These are phyloP conservation scores for Anisogramma anomala DNA, from an alignment of 2,329 filamentous ascomycete species.

Conservation along the genomic window DNA sequence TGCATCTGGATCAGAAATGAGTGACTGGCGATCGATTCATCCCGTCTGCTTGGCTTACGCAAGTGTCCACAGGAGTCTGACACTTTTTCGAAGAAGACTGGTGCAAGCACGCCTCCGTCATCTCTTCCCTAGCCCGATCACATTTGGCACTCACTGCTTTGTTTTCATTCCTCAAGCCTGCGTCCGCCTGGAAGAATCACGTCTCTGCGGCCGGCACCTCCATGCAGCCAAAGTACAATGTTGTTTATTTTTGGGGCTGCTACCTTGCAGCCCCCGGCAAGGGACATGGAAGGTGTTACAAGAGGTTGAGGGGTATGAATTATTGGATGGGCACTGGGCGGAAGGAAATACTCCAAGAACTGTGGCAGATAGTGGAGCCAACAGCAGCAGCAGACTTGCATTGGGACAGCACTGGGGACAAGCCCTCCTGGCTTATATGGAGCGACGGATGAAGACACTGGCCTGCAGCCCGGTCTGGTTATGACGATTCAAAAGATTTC, in stretches of 20 bases:
- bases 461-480: slow-evolving; percentile 6
- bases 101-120: slow-evolving; percentile 15
- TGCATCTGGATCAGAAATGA: not conserved
- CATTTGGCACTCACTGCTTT: slow-evolving; percentile 18
- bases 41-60: slow-evolving; percentile 1
- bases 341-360: slow-evolving; percentile 9
- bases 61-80: slow-evolving; percentile 1
- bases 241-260: slow-evolving; percentile 12
- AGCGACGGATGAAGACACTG: not conserved
- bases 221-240: slow-evolving; percentile 20
- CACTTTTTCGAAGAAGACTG: slow-evolving; percentile 25
- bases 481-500: slow-evolving; percentile 15
- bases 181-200: slow-evolving; percentile 26
- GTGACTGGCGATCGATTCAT: slow-evolving; percentile 1
- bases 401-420: slow-evolving; percentile 9
- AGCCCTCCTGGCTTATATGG: slow-evolving; percentile 1
- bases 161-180: slow-evolving; percentile 26
- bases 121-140: slow-evolving; percentile 18
- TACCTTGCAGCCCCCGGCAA: not conserved
- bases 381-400: slow-evolving; percentile 6
- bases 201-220: slow-evolving; percentile 23
- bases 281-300: not conserved
- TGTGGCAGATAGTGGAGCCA: slow-evolving; percentile 4
- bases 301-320: slow-evolving; percentile 6
- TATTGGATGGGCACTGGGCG: slow-evolving; percentile 9